Conservation (phyloP, 2,329 filamentous ascomycete genomes). For the Byssochlamys sp. region DNA sequence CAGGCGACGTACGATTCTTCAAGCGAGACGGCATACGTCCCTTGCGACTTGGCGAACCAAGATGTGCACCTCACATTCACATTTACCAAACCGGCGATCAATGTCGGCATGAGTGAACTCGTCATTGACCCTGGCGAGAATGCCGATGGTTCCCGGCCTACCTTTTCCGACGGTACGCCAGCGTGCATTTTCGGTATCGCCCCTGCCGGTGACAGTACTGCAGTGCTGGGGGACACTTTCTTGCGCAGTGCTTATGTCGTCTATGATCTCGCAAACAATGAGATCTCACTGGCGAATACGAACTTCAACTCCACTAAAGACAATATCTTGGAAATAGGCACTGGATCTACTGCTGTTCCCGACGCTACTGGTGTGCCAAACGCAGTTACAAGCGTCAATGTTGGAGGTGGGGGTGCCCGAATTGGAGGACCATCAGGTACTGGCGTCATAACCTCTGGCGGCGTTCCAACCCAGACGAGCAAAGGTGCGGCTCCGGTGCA, state of each 20-base stretch:
- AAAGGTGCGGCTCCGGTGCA: constrained; percentile 10
- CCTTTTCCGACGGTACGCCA: constrained; percentile 43
- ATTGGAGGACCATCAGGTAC: constrained; percentile 18
- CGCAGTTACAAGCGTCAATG: constrained; percentile 40
- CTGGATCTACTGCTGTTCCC: constrained; percentile 39
- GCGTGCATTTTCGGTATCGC: constrained; percentile 61
- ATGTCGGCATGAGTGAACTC: constrained; percentile 47
- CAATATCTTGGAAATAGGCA: constrained; percentile 45
- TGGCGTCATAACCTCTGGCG: constrained; percentile 10
- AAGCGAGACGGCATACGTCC: constrained; percentile 45
- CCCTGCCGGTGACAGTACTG: constrained; percentile 46
- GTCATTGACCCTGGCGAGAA: constrained; percentile 40
- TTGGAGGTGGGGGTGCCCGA: constrained; percentile 36
- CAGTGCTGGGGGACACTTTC: constrained; percentile 65
- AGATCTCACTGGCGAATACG: constrained; percentile 61
- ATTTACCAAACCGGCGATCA: constrained; percentile 48
- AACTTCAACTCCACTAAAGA: constrained; percentile 47
- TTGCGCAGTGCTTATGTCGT: constrained; percentile 66
- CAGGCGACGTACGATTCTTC: constrained; percentile 50
- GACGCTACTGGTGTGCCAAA: constrained; percentile 41
- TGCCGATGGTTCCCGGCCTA: constrained; percentile 13
- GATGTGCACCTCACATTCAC: constrained; percentile 46
- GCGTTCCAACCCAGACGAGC: constrained; percentile 9
- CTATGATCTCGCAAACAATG: constrained; percentile 62
- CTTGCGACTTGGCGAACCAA: constrained; percentile 44